These are phyloP conservation scores for Zygosaccharomyces gambellarensis DNA, from an alignment of 805 yeast genomes.

Conservation along the genomic window DNA sequence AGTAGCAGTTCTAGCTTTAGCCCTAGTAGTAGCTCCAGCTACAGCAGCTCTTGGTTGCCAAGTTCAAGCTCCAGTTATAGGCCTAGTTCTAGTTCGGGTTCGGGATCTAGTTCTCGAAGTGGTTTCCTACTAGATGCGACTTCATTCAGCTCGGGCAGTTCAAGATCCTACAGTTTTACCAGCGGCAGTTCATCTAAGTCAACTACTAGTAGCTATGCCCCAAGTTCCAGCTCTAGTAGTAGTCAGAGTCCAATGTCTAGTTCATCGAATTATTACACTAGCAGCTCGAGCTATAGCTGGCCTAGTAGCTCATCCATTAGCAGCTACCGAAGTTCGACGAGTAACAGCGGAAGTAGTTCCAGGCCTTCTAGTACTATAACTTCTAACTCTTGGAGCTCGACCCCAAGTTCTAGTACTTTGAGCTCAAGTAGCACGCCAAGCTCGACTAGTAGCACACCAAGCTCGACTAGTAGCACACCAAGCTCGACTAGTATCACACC, in stretches of 20 bases:
- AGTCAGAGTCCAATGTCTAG: constrained; percentile 1
- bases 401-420: constrained; percentile 10
- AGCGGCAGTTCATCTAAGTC: not conserved
- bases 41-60: not conserved
- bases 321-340: constrained; percentile 1
- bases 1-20: too few species aligned
- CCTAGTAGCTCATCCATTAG: constrained; percentile 7
- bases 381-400: constrained; percentile 6
- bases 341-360: constrained; percentile 1
- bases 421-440: constrained; percentile 14
- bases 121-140: not conserved
- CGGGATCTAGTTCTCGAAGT: not conserved
- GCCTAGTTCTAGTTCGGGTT: not conserved
- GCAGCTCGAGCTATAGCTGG: constrained; percentile 3
- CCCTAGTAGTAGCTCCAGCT: not conserved
- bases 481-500: constrained; percentile 11
- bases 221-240: constrained; percentile 1
- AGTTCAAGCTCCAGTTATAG: not conserved
- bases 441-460: constrained; percentile 5
- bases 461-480: constrained; percentile 4
- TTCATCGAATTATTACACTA: constrained; percentile 1
- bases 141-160: not conserved
- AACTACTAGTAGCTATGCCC: not conserved
- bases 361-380: constrained; percentile 6
- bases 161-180: not conserved